Evolutionary conservation across 768 basidiomycete genomes (phyloP).

Genomic region (Coprinopsis sp.): DNA sequence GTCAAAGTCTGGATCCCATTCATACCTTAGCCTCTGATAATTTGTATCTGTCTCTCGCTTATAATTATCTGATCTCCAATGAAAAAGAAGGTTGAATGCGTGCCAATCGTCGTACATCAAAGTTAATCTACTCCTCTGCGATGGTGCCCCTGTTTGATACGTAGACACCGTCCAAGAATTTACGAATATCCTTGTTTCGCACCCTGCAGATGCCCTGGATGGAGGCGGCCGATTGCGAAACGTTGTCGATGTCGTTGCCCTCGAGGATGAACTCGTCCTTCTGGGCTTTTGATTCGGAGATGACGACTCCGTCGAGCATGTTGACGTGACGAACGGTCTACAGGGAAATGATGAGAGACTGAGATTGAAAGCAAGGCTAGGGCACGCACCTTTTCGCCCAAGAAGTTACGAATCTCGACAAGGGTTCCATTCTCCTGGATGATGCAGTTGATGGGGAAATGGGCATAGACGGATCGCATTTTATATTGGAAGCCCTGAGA

Average conservation of each 20-base stretch:
- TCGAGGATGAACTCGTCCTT: conserved; percentile 94
- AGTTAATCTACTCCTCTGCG: conserved; percentile 35
- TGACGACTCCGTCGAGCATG: conserved; percentile 85
- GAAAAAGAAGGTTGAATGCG: conserved; percentile 1
- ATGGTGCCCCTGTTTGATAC: conserved; percentile 80
- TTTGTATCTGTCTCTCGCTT: too few relatives aligned
- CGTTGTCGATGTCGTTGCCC: conserved; percentile 95
- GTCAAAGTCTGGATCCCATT: conserved; percentile 91
- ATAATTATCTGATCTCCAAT: too few relatives aligned
- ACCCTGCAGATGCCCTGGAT: conserved; percentile 97
- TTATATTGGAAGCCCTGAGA: conserved; percentile 98
- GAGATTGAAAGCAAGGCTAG: background rate
- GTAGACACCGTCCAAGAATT: conserved; percentile 94
- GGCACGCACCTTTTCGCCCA: conserved; percentile 79
- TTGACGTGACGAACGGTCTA: conserved; percentile 87
- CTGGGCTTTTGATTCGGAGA: conserved; percentile 83
- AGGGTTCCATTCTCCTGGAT: conserved; percentile 69
- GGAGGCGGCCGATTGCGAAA: conserved; percentile 97
- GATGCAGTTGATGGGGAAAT: conserved; percentile 99
- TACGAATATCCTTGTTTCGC: conserved; percentile 99
- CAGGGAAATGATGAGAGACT: background rate
- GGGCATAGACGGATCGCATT: conserved; percentile 99
- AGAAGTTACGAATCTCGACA: conserved; percentile 91
- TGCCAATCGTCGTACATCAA: too few relatives aligned
- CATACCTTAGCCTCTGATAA: conserved; percentile 44